Evolutionary conservation across 768 basidiomycete species (phyloP).

Genomic region (Lentinula detonsa): DNA sequence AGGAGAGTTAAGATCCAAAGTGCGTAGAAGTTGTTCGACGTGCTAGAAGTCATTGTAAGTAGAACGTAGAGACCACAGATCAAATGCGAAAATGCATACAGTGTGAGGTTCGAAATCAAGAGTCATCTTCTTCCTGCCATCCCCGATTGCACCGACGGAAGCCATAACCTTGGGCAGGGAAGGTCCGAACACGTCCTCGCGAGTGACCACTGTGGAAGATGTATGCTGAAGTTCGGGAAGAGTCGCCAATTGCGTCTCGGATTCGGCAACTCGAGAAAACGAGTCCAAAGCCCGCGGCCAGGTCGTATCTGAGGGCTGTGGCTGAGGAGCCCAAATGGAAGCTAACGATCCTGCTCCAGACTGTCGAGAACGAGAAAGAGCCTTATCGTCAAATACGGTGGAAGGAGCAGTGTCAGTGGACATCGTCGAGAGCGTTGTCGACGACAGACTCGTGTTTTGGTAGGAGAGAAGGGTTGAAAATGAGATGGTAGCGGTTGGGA

Average conservation of each 20-base stretch:
- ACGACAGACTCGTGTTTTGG: background rate
- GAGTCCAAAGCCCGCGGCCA: constrained; percentile 68
- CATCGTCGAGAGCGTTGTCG: constrained; percentile 4
- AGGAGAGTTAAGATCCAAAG: constrained; percentile 76
- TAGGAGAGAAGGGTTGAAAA: background rate
- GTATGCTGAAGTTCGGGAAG: constrained; percentile 19
- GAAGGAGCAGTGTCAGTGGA: background rate
- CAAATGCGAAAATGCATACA: constrained; percentile 28
- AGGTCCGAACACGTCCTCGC: constrained; percentile 66
- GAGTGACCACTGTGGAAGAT: constrained; percentile 25
- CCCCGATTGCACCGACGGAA: constrained; percentile 75
- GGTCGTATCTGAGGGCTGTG: constrained; percentile 55
- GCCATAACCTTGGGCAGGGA: constrained; percentile 49
- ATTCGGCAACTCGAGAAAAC: constrained; percentile 48
- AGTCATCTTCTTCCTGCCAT: constrained; percentile 62
- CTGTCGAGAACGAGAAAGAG: constrained; percentile 8
- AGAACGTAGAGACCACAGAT: constrained; percentile 18
- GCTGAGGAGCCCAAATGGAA: constrained; percentile 83
- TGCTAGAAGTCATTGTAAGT: constrained; percentile 38
- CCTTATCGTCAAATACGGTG: constrained; percentile 1
- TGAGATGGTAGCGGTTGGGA: background rate
- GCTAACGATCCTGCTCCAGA: constrained; percentile 19
- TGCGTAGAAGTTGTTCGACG: constrained; percentile 75
- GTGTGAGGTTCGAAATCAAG: constrained; percentile 49
- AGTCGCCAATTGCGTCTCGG: constrained; percentile 20